These are phyloP conservation scores for Salix koriyanagi DNA, from an alignment of 345 rosid genomes.

Conservation along the genomic window DNA sequence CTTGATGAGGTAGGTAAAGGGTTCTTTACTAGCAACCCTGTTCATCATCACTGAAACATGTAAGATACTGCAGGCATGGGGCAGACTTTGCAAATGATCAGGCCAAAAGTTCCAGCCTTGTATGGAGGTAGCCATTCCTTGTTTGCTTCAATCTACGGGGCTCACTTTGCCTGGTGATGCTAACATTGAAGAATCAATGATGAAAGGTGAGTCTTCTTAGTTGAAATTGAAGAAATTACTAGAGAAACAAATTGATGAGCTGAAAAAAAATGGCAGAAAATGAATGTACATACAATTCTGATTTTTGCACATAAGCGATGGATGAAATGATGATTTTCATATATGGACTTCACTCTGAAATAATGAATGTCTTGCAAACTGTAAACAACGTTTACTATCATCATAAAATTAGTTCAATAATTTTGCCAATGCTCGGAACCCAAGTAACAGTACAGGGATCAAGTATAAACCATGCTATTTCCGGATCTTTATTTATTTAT, in stretches of 20 bases:
- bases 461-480: neutral
- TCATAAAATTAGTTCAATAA: neutral
- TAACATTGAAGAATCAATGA: neutral
- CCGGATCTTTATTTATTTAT: neutral
- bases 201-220: neutral
- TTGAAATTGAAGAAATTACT: neutral
- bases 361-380: neutral
- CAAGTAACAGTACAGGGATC: neutral
- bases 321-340: neutral
- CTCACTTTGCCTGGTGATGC: neutral
- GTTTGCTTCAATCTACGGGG: slow-evolving; percentile 10
- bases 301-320: neutral
- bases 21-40: neutral
- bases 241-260: neutral
- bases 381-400: too few species aligned
- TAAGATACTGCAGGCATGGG: slow-evolving; percentile 14
- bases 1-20: neutral
- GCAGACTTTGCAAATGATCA: slow-evolving; percentile 9
- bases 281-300: neutral
- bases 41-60: neutral
- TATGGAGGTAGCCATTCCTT: slow-evolving; percentile 9
- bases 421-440: neutral
- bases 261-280: neutral
- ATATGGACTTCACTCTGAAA: neutral
- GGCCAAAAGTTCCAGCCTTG: slow-evolving; percentile 8